Conservation (phyloP, 139 green algal genomes). For the Micractinium conductrix region DNA sequence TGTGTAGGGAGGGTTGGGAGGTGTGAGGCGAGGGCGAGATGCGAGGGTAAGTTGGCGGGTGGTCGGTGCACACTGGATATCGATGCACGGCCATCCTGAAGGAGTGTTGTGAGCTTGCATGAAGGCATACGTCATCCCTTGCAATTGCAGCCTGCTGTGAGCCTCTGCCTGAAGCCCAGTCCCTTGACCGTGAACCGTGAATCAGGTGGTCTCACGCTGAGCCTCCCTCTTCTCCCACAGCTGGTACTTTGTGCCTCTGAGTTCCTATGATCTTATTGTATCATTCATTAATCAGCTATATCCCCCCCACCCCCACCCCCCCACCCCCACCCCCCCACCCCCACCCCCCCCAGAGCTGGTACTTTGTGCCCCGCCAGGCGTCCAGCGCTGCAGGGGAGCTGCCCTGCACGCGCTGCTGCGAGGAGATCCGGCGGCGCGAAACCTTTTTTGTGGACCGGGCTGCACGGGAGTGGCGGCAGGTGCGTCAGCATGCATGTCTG, state of each 20-base stretch:
- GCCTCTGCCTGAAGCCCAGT: too few species aligned
- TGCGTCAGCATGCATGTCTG: background rate
- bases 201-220: too few species aligned
- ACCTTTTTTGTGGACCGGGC: background rate
- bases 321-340: background rate
- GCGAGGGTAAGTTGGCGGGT: too few species aligned
- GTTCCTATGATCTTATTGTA: background rate
- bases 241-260: too few species aligned
- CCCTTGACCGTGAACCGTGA: too few species aligned
- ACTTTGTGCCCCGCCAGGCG: constrained; percentile 1
- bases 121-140: too few species aligned
- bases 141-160: background rate
- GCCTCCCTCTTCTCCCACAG: too few species aligned
- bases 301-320: background rate
- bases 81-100: too few species aligned
- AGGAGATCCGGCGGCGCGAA: background rate
- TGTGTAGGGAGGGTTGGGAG: background rate
- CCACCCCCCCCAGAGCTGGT: background rate
- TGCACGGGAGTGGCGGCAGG: background rate
- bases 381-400: background rate
- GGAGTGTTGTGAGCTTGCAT: too few species aligned
- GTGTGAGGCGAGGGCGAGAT: too few species aligned
- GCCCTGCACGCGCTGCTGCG: constrained; percentile 11
- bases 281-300: background rate
- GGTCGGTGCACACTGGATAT: too few species aligned